phyloP scores from a whole-genome alignment of 208 protist genomes.

The Vickermania ingenoplastis region DNA sequence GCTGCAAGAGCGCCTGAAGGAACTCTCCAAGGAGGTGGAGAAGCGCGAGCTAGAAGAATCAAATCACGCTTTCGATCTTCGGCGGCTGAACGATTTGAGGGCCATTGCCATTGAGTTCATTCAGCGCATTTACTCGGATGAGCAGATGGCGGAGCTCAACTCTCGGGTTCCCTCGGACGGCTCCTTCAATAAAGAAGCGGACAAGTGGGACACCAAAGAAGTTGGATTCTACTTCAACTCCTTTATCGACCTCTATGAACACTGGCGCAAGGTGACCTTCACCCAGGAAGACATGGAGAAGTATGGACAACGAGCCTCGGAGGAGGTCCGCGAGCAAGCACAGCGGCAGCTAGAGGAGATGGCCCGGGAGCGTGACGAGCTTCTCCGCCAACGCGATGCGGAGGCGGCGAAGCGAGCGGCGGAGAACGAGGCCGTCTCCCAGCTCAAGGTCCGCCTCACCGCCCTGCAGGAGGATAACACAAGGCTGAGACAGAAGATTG shows the following conservation, averaged over 20 bases:
- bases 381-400: conserved; percentile 58
- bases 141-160: conserved; percentile 55
- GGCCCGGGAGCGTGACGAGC: conserved; percentile 45
- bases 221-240: conserved; percentile 68
- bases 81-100: conserved; percentile 56
- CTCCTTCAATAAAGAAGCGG: conserved; percentile 45
- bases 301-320: conserved; percentile 52
- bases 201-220: conserved; percentile 83
- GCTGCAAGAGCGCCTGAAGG: conserved; percentile 49
- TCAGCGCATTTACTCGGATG: conserved; percentile 73
- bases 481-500: conserved; percentile 85
- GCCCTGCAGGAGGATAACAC: conserved; percentile 70
- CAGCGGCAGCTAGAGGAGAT: conserved; percentile 68
- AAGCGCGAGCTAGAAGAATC: conserved; percentile 40
- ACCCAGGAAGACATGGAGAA: conserved; percentile 85
- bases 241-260: conserved; percentile 65
- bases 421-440: conserved; percentile 56
- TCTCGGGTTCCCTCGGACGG: conserved; percentile 51
- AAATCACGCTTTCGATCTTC: conserved; percentile 57
- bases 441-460: conserved; percentile 74
- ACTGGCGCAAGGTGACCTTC: conserved; percentile 68
- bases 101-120: conserved; percentile 75
- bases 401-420: conserved; percentile 49
- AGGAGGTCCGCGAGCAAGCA: conserved; percentile 53
- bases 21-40: conserved; percentile 49